Evolutionary conservation across 2,329 filamentous ascomycete genomes (phyloP), one percentile per base, ranked within the genome.

Genomic region (Neofusicoccum umdonicola): DNA sequence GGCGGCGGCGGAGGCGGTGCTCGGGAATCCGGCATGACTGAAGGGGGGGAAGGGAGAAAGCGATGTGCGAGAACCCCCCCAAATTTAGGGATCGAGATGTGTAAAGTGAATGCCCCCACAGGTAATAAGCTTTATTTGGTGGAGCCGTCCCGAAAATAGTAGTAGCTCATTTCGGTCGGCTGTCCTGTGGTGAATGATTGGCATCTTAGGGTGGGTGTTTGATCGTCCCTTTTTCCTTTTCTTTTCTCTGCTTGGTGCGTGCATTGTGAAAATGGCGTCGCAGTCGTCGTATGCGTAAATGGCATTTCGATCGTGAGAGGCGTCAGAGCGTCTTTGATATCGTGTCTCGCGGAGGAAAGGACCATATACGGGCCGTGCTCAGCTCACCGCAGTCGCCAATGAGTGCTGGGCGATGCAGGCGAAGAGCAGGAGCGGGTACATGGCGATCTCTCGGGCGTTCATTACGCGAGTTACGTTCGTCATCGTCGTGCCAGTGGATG

Each of bases 121-220:
- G 54, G 27, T 57, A 45, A 44, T 58, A 58, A 58, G 54, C 54
- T 58, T 58, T 45, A 45, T 58, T 45, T 31, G 54, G 54, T 58
- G 54, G 54, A 41, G 12, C 39, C 39, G 9, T 31, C 15, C 54
- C 41, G 54, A 58, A 58, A 58, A 58, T 58, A 58, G 54, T n/a
- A 58, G 54, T 27, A 35, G 7, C 19, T 58, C 54, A 58, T 58
- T 58, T 58, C 54, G 39, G 56, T 15, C 42, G 22, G n/a, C 42
- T 13, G 12, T 15, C 41, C 31, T 17, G 39, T 13, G 19, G n/a
- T 45, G 27, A 39, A 60, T 35, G 17, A 39, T 15, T 19, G 19
- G 12, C 13, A 56, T 42, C 37, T 41, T 37, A 22, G 39, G 52
- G 39, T 19, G n/a, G 39, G 42, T 60, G 42, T 58, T 58, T 44